Evolutionary conservation across 805 yeast species (phyloP).

Genomic region (Spathaspora gorwiae): DNA sequence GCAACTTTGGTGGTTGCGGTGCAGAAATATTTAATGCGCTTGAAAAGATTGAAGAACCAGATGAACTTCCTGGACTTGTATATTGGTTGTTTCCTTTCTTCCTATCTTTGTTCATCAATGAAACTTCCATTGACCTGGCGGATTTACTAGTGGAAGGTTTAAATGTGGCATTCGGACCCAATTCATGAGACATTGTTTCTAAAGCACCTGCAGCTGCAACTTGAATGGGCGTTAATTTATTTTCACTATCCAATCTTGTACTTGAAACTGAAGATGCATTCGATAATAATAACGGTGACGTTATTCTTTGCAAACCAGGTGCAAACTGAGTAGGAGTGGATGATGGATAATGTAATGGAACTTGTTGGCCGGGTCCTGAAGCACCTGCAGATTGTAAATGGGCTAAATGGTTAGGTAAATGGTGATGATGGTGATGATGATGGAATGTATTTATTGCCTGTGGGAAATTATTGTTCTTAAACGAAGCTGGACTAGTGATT

Average conservation of each 20-base stretch:
- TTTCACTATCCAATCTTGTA: constrained; percentile 22
- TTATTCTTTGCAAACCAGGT: constrained; percentile 56
- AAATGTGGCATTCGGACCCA: constrained; percentile 42
- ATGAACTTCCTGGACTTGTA: not conserved
- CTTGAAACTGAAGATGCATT: constrained; percentile 43
- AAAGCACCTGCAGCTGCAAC: constrained; percentile 40
- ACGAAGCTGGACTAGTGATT: constrained; percentile 1
- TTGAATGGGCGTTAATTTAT: constrained; percentile 15
- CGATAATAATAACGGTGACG: constrained; percentile 59
- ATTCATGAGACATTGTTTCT: constrained; percentile 40
- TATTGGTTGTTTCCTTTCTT: constrained; percentile 8
- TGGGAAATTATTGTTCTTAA: not conserved
- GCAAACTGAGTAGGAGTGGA: constrained; percentile 71
- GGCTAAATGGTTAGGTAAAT: constrained; percentile 18
- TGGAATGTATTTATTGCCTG: not conserved
- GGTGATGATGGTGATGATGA: constrained; percentile 13
- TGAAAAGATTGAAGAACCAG: constrained; percentile 29
- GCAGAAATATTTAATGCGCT: constrained; percentile 22
- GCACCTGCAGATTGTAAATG: constrained; percentile 7
- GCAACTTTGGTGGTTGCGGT: constrained; percentile 27
- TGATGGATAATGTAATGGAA: constrained; percentile 60
- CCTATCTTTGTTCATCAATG: constrained; percentile 27
- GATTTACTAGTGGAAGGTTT: constrained; percentile 11
- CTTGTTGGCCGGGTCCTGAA: constrained; percentile 26
- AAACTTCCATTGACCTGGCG: constrained; percentile 12